phyloP scores from a whole-genome alignment of 495 filamentous ascomycete species.

The Xylaria castorea region DNA sequence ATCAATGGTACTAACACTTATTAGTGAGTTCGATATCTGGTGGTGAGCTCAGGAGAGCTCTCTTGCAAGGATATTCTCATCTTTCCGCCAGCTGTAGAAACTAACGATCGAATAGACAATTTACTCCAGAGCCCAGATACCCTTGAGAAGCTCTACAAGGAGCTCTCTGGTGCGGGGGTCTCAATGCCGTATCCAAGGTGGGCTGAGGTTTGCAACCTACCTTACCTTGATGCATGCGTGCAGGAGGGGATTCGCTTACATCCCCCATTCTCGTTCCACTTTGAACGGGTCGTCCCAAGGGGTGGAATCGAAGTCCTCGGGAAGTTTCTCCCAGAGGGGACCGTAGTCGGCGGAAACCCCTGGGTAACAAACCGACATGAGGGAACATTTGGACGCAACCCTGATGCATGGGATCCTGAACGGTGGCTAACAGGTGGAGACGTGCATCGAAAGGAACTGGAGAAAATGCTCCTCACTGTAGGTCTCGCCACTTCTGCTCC shows the following conservation, averaged over 20 bases:
- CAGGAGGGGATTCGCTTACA: conserved; percentile 64
- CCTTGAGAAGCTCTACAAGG: conserved; percentile 49
- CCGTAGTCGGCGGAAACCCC: conserved; percentile 59
- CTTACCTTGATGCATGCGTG: conserved; percentile 63
- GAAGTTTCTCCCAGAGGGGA: conserved; percentile 55
- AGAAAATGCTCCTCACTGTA: conserved; percentile 37
- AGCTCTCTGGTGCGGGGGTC: conserved; percentile 40
- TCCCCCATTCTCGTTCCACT: conserved; percentile 56
- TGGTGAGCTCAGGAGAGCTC: not conserved
- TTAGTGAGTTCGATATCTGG: conserved; percentile 1
- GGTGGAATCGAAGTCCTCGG: conserved; percentile 58
- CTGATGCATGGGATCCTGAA: conserved; percentile 59
- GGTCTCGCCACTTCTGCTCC: not conserved
- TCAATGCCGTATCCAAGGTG: conserved; percentile 22
- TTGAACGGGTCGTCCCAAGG: conserved; percentile 60
- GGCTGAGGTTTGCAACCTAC: conserved; percentile 39
- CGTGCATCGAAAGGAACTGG: conserved; percentile 46
- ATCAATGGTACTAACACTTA: not conserved
- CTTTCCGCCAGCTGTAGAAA: not conserved
- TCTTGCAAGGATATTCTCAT: not conserved
- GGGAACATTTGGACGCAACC: conserved; percentile 58
- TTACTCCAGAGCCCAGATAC: conserved; percentile 50
- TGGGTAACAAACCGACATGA: conserved; percentile 62
- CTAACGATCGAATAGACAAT: conserved; percentile 30
- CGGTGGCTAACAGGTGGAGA: conserved; percentile 51